phyloP scores from a whole-genome alignment of 768 basidiomycete species.

The Suillus discolor region DNA sequence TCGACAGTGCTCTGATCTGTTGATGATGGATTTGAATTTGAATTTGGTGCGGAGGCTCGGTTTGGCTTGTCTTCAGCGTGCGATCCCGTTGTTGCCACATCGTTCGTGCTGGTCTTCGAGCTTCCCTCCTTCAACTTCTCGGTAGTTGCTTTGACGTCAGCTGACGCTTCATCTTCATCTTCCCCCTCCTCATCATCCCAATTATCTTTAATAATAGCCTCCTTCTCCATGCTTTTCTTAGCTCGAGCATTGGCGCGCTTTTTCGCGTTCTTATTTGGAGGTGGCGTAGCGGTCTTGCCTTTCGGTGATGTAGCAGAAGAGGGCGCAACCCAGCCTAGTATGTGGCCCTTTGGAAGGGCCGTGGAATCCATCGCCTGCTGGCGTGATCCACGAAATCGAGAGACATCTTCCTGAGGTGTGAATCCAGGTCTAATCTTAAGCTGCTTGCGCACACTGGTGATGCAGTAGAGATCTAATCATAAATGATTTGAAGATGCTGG shows the following conservation, averaged over 20 bases:
- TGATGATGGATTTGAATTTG: constrained; percentile 7
- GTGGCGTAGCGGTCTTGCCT: constrained; percentile 31
- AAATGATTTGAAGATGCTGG: constrained; percentile 14
- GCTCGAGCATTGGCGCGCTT: constrained; percentile 80
- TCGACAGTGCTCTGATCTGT: constrained; percentile 22
- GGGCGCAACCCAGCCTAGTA: constrained; percentile 79
- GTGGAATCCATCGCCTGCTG: constrained; percentile 72
- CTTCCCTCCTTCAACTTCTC: constrained; percentile 29
- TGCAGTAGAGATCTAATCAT: constrained; percentile 2
- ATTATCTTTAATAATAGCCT: constrained; percentile 64
- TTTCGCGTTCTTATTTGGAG: constrained; percentile 79
- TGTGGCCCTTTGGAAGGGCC: constrained; percentile 73
- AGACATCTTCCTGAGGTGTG: constrained; percentile 92
- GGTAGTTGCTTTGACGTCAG: constrained; percentile 18
- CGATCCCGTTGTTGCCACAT: constrained; percentile 20
- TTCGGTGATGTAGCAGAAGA: constrained; percentile 41
- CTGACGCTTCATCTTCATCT: constrained; percentile 30
- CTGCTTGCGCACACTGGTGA: constrained; percentile 77
- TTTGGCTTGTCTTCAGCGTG: constrained; percentile 29
- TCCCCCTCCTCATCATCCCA: constrained; percentile 82
- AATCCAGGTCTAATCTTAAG: constrained; percentile 90
- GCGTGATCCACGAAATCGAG: constrained; percentile 79
- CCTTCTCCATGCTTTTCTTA: constrained; percentile 58
- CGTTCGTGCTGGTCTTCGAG: constrained; percentile 19
- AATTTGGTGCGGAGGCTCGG: constrained; percentile 21